These are phyloP conservation scores for Condylostoma magnum DNA, from an alignment of 169 alveolate species.

Conservation along the genomic window DNA sequence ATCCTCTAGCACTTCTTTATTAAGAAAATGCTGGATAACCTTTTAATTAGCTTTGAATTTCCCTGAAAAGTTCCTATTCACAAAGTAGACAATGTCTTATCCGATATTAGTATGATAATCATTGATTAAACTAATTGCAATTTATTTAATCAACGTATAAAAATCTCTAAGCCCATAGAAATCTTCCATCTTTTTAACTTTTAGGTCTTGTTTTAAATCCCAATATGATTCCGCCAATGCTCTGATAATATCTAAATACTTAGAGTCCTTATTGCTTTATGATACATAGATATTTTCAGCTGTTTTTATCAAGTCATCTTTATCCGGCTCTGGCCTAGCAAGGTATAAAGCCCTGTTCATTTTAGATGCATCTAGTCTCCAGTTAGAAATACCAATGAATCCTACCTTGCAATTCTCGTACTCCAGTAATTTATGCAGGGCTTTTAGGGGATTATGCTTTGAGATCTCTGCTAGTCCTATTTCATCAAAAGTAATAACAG, in stretches of 20 bases:
- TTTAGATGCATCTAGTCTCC: slow-evolving; percentile 64
- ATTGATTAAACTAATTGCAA: too few species aligned
- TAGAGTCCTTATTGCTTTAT: background rate
- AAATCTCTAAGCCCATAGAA: background rate
- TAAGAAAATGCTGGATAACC: too few species aligned
- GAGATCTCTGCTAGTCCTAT: slow-evolving; percentile 66
- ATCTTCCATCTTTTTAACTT: background rate
- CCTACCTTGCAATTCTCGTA: slow-evolving; percentile 24
- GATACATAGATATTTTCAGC: slow-evolving; percentile 31
- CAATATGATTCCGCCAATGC: background rate
- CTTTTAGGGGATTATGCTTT: slow-evolving; percentile 60
- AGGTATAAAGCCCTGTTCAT: slow-evolving; percentile 54
- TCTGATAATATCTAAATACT: background rate
- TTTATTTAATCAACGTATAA: background rate
- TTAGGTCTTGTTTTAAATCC: background rate
- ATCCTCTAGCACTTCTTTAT: too few species aligned
- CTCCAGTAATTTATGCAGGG: slow-evolving; percentile 56
- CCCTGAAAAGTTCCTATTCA: too few species aligned
- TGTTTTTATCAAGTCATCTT: slow-evolving; percentile 40
- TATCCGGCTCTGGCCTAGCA: slow-evolving; percentile 36
- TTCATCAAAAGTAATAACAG: slow-evolving; percentile 54
- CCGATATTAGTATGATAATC: too few species aligned
- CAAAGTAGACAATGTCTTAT: too few species aligned
- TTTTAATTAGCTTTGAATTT: too few species aligned
- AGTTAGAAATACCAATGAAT: slow-evolving; percentile 59